phyloP scores from a whole-genome alignment of 1,284 basidiomycete genomes.

The Earliella scabrosa region DNA sequence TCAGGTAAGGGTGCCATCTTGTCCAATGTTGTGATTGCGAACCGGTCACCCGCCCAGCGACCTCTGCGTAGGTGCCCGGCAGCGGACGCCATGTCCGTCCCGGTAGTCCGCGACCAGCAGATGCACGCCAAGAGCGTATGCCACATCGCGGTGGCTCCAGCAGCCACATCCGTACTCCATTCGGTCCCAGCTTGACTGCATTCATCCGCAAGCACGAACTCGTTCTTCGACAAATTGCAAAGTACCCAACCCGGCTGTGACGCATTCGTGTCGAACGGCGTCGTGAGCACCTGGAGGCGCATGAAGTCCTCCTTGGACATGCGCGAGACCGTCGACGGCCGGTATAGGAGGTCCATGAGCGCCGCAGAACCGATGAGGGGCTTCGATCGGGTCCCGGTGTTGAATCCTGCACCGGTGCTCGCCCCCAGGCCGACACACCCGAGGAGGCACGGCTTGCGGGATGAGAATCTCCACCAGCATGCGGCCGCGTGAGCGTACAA shows the following conservation, averaged over 20 bases:
- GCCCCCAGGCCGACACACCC: not conserved
- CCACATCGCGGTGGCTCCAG: not conserved
- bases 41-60: constrained; percentile 16
- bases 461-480: constrained; percentile 3
- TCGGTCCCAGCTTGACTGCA: not conserved
- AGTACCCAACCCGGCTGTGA: constrained; percentile 9
- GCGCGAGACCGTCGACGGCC: constrained; percentile 16
- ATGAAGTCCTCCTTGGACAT: constrained; percentile 10
- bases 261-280: not conserved
- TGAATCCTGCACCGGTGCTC: not conserved
- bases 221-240: constrained; percentile 15
- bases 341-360: constrained; percentile 5
- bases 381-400: no score
- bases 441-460: constrained; percentile 3
- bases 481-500: constrained; percentile 2
- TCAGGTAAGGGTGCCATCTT: not conserved
- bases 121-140: constrained; percentile 5
- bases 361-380: not conserved
- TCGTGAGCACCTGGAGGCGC: constrained; percentile 5
- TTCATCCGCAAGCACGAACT: constrained; percentile 10
- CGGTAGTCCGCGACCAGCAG: constrained; percentile 3
- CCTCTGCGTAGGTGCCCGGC: not conserved
- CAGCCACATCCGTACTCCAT: not conserved
- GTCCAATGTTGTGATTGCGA: constrained; percentile 5
- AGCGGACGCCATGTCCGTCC: not conserved